phyloP scores from a whole-genome alignment of 2,329 filamentous ascomycete genomes.

The Exophiala phaeomuriformis region DNA sequence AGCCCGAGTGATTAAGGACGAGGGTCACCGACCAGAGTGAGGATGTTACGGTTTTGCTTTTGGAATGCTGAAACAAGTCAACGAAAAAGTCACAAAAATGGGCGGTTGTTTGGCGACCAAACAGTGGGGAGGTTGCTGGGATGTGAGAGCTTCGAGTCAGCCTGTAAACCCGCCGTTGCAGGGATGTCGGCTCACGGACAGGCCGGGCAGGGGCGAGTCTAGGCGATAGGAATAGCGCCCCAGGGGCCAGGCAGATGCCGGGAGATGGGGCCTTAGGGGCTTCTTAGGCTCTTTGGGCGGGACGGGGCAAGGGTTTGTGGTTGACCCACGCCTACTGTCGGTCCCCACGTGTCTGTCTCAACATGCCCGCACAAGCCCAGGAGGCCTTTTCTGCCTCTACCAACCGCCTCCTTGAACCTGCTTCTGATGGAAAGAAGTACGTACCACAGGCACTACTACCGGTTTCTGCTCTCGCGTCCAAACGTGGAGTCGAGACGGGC shows the following conservation, averaged over 20 bases:
- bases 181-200: no score
- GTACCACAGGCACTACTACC: background rate
- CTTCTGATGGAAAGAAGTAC: background rate
- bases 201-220: background rate
- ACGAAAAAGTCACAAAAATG: constrained; percentile 4
- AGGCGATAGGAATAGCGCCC: background rate
- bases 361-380: background rate
- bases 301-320: background rate
- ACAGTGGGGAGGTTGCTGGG: constrained; percentile 16
- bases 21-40: constrained; percentile 20
- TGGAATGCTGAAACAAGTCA: constrained; percentile 20
- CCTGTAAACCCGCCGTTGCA: no score
- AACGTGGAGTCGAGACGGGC: no score
- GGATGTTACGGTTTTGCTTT: constrained; percentile 14
- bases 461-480: no score
- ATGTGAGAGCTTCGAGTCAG: constrained; percentile 2
- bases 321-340: constrained; percentile 2
- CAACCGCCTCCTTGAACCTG: background rate
- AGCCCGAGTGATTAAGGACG: constrained; percentile 24
- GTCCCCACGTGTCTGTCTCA: constrained; percentile 21
- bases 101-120: constrained; percentile 16
- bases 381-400: background rate
- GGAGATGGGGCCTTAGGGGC: background rate
- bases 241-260: background rate
- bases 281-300: background rate